phyloP scores from a whole-genome alignment of 768 basidiomycete genomes.

The Nevesoporus exiguus region DNA sequence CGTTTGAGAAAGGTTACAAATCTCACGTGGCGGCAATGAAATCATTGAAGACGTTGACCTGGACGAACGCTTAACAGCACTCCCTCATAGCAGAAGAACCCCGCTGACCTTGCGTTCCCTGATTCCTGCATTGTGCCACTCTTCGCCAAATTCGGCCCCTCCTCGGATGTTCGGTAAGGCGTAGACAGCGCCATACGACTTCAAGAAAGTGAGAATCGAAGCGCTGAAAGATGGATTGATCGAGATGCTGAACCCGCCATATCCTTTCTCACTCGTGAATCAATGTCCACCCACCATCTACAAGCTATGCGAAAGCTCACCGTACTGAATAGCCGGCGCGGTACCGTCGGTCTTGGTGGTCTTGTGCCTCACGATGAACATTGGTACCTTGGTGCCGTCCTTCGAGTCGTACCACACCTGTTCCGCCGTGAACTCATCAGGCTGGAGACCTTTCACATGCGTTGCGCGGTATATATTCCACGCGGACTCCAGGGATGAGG shows the following conservation, averaged over 20 bases:
- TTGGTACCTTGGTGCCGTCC: slow-evolving; percentile 78
- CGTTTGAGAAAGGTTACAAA: neutral
- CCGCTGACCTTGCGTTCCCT: slow-evolving; percentile 60
- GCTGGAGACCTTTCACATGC: slow-evolving; percentile 54
- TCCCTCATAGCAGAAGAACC: neutral
- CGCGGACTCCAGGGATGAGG: slow-evolving; percentile 39
- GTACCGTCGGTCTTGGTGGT: slow-evolving; percentile 67
- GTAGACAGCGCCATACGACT: slow-evolving; percentile 64
- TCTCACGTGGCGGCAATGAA: slow-evolving; percentile 78
- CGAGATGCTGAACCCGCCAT: slow-evolving; percentile 77
- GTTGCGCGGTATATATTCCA: slow-evolving; percentile 61
- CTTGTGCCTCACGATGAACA: slow-evolving; percentile 82
- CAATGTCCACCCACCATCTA: neutral
- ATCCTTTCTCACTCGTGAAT: slow-evolving; percentile 42
- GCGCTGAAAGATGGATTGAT: slow-evolving; percentile 72
- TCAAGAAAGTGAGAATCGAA: slow-evolving; percentile 67
- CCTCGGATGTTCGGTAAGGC: slow-evolving; percentile 62
- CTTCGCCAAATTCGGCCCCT: slow-evolving; percentile 77
- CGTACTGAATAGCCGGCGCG: slow-evolving; percentile 75
- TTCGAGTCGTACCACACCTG: slow-evolving; percentile 82
- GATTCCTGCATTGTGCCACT: slow-evolving; percentile 77
- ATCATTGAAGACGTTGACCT: slow-evolving; percentile 78
- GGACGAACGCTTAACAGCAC: slow-evolving; percentile 1
- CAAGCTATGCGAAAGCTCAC: slow-evolving; percentile 32
- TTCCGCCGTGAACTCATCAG: slow-evolving; percentile 64